Evolutionary conservation across 176 grass and related monocot genomes (phyloP), one percentile per base, ranked within the genome.

Genomic region (Alloteropsis semialata): DNA sequence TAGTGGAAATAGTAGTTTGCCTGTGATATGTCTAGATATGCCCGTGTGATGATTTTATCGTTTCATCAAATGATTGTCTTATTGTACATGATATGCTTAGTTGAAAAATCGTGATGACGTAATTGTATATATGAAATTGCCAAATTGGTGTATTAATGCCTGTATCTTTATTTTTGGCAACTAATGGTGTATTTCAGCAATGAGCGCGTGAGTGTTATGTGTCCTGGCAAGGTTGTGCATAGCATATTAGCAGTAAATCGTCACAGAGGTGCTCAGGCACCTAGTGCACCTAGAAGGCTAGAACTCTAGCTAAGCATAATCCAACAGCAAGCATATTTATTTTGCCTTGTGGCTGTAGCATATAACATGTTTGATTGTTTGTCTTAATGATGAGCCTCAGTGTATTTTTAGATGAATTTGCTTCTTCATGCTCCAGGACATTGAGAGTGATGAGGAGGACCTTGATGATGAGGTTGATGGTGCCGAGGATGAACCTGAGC

Each of bases 381-480:
- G 49, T 12, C 11, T 64, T 32, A 65, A 39, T 78, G 50, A 25
- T 42, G 50, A 10, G 22, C 24, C n/a, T 48, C 13, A 34, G 17
- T 72, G 21, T 77, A 45, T 89, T 82, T 65, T 86, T 55, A 86
- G 19, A 78, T 82, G 37, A 22, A 66, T 72, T 84, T 79, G 15
- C 29, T 81, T 80, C 5, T 42, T 13, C 27, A 30, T 28, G 22
- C 79, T 93, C 22, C 89, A 98, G 96, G 91, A 95, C 81, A 87
- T 88, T 78, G 96, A 98, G 77, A 95, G 88, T 87, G 96, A 96
- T 43, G 91, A 98, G 65, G 96, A 95, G 36, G 96, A 90, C 72
- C 80, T 92, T 34, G 93, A 91, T 74, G 88, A 91, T 63, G 92
- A 91, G 67, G 96, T 76, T 57, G 96, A 82, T 83, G 95, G 90